Evolutionary conservation across 208 protist species (phyloP), one percentile per base, ranked within the genome.

Genomic region (Ichthyophonus hoferi): DNA sequence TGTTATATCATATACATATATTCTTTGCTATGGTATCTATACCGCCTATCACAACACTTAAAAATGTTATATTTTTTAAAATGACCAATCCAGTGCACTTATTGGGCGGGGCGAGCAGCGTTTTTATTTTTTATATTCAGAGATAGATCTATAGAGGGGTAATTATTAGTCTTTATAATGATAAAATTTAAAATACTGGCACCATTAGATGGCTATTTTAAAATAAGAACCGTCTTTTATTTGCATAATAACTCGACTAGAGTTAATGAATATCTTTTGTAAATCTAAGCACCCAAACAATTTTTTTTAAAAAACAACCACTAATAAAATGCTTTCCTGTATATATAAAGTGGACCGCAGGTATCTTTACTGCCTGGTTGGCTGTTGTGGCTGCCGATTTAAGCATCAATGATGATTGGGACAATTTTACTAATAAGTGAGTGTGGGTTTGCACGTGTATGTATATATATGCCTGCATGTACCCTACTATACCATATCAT

Each of bases 391-490:
- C 41, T 17, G 24, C 41, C 2, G 81, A 85, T 34, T 41, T 41
- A 7, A 58, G 33, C 24, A 14, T 85, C 17, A 85, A 85, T 37
- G 81, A 85, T 85, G 81, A 85, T 58, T 85, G 81, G 81, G 81
- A 85, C 41, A 85, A 14, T n/a, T 39, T 0, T n/a, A 82, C 24
- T 24, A 24, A 67, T 24, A 67, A 67, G 50, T 67, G 24, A 7
- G 50, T 67, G 50, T 67, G 50, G 7, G 50, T 67, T 7, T 67
- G 50, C 24, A 24, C 24, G 7, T 67, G 50, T 67, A 24, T 67
- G 50, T 67, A 24, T 38, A 37, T 82, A 37, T 82, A 24, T 67
- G 50, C 50, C 50, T 24, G 14, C 50, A 7, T 67, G 14, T 24
- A 7, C 50, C 50, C 50, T 67, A 7, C 24, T 24, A 7, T 67